Conservation (phyloP, 2,329 filamentous ascomycete species). For the Epichloe gansuensis region DNA sequence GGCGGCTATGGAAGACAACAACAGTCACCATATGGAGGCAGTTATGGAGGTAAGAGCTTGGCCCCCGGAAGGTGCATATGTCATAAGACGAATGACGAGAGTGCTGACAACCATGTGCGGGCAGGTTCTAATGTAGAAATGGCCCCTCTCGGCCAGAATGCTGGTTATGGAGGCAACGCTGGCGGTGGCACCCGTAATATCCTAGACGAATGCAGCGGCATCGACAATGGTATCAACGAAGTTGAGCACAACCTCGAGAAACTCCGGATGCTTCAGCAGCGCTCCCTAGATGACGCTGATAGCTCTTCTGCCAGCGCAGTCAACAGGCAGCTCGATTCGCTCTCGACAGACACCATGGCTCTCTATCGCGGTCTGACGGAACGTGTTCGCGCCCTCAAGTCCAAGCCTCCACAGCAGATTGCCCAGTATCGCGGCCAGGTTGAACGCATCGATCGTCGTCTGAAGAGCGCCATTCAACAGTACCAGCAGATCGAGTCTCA, state of each 20-base stretch:
- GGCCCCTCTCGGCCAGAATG: conserved; percentile 48
- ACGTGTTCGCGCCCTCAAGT: conserved; percentile 73
- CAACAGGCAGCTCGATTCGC: conserved; percentile 57
- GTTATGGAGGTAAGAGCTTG: conserved; percentile 18
- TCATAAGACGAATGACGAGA: background rate
- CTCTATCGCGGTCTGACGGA: conserved; percentile 69
- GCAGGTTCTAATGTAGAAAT: conserved; percentile 53
- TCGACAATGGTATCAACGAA: conserved; percentile 64
- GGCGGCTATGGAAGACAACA: conserved; percentile 21
- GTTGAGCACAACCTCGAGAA: conserved; percentile 62
- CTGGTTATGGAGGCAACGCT: conserved; percentile 27
- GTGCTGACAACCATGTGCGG: background rate
- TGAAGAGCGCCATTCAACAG: conserved; percentile 69
- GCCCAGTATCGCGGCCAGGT: conserved; percentile 70
- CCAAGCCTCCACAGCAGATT: conserved; percentile 60
- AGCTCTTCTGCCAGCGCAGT: conserved; percentile 53
- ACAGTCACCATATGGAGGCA: conserved; percentile 13
- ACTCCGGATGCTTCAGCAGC: conserved; percentile 58
- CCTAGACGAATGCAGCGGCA: conserved; percentile 72
- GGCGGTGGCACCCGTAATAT: conserved; percentile 57
- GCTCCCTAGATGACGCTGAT: conserved; percentile 63
- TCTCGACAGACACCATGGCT: conserved; percentile 71
- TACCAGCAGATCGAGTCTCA: conserved; percentile 72
- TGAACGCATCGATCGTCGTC: conserved; percentile 62
- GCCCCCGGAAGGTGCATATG: background rate